Evolutionary conservation across 2,329 filamentous ascomycete species (phyloP).

Genomic region (Penicillium sp.): DNA sequence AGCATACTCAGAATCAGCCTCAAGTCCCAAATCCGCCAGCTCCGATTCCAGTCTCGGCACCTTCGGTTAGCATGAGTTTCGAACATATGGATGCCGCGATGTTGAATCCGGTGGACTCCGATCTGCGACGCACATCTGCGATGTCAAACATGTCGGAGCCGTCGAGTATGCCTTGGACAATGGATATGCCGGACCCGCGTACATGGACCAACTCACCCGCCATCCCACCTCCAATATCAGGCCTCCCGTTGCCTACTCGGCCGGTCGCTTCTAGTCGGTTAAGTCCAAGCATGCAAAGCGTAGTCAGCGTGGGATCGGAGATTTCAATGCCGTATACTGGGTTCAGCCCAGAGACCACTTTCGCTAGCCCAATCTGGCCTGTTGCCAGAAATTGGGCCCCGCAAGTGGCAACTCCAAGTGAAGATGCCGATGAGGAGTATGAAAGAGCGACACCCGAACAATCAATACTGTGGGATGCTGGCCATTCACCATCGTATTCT

Average conservation of each 20-base stretch:
- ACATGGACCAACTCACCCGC: constrained; percentile 18
- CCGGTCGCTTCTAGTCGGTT: constrained; percentile 10
- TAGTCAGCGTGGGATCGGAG: constrained; percentile 9
- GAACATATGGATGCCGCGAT: constrained; percentile 1
- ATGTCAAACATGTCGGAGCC: constrained; percentile 14
- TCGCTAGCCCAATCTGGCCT: constrained; percentile 15
- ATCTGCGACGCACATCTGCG: constrained; percentile 4
- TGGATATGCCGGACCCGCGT: constrained; percentile 24
- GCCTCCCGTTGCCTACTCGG: constrained; percentile 19
- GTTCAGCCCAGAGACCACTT: constrained; percentile 13
- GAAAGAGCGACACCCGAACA: constrained; percentile 12
- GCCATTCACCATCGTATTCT: constrained; percentile 34
- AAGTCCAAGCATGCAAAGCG: constrained; percentile 8
- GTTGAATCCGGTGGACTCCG: constrained; percentile 6
- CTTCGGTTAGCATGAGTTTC: constrained; percentile 4
- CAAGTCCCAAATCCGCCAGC: constrained; percentile 4
- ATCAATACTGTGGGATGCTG: constrained; percentile 18
- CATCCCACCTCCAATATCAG: constrained; percentile 20
- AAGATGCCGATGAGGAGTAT: constrained; percentile 23
- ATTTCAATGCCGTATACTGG: constrained; percentile 14
- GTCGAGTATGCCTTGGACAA: constrained; percentile 19
- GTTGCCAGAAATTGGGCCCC: constrained; percentile 7
- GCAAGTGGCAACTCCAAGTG: constrained; percentile 6
- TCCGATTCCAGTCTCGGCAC: constrained; percentile 1
- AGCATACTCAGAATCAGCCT: constrained; percentile 9